Conservation (phyloP, 164 flowering plant genomes). For the Warburgia ugandensis region DNA sequence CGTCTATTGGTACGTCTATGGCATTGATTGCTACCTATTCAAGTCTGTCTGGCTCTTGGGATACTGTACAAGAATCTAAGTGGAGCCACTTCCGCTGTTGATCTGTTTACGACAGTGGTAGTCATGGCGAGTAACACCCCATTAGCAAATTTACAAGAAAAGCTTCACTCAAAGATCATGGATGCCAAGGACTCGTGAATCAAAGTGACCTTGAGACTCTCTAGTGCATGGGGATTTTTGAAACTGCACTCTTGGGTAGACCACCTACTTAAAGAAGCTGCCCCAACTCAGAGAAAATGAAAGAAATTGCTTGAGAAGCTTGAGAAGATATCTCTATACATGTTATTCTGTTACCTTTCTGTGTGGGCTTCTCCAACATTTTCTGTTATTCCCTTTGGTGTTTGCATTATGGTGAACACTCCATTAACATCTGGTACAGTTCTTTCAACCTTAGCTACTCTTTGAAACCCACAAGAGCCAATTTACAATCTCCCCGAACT, state of each 20-base stretch:
- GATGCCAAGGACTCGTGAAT: slow-evolving; percentile 74
- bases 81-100: slow-evolving; percentile 51
- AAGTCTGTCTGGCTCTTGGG: slow-evolving; percentile 54
- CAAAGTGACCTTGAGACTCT: slow-evolving; percentile 71
- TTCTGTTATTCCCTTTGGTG: slow-evolving; percentile 64
- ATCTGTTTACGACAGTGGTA: slow-evolving; percentile 45
- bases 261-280: slow-evolving; percentile 45
- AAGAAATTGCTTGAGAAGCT: slow-evolving; percentile 45
- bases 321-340: slow-evolving; percentile 61
- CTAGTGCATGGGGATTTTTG: slow-evolving; percentile 70
- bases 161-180: slow-evolving; percentile 64
- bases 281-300: slow-evolving; percentile 53
- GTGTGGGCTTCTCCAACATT: slow-evolving; percentile 90
- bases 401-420: slow-evolving; percentile 45
- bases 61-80: slow-evolving; percentile 68
- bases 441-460: slow-evolving; percentile 79
- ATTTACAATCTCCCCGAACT: slow-evolving; percentile 84
- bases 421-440: slow-evolving; percentile 66
- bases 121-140: slow-evolving; percentile 78
- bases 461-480: slow-evolving; percentile 74
- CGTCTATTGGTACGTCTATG: slow-evolving; percentile 58
- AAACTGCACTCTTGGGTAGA: slow-evolving; percentile 85
- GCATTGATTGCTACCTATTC: slow-evolving; percentile 80
- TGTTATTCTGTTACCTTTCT: slow-evolving; percentile 66
- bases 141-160: slow-evolving; percentile 57